A percentile compares a stretch with the other conserved stretches of the same genome.
Evolutionary conservation across 495 filamentous ascomycete genomes (phyloP).

Genomic region (Acidiella bohemica): DNA sequence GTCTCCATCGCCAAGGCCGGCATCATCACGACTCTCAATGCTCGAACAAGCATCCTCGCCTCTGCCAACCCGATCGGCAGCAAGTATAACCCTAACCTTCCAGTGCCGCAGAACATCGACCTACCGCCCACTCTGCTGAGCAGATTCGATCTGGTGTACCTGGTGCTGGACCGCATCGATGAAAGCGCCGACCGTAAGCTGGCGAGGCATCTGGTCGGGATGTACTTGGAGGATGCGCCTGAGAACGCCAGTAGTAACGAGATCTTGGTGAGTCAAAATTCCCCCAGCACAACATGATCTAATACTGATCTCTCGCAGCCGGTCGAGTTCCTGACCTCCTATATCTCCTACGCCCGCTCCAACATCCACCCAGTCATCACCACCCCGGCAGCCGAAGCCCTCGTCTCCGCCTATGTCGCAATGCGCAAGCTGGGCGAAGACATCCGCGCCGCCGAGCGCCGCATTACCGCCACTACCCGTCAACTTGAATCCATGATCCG

Average conservation of each 20-base stretch:
- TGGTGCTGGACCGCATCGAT: slow-evolving; percentile 85
- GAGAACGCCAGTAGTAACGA: slow-evolving; percentile 66
- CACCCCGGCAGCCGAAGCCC: slow-evolving; percentile 59
- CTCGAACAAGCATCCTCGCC: slow-evolving; percentile 82
- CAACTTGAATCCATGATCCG: slow-evolving; percentile 97
- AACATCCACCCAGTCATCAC: slow-evolving; percentile 72
- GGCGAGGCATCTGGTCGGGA: slow-evolving; percentile 82
- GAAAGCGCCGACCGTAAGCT: slow-evolving; percentile 76
- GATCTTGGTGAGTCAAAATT: slow-evolving; percentile 52
- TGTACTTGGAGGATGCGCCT: slow-evolving; percentile 92
- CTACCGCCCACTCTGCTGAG: slow-evolving; percentile 88
- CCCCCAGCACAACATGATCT: neutral
- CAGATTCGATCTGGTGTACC: slow-evolving; percentile 91
- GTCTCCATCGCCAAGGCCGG: slow-evolving; percentile 97
- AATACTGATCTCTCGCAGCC: slow-evolving; percentile 38
- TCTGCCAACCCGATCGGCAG: slow-evolving; percentile 97
- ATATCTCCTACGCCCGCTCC: slow-evolving; percentile 92
- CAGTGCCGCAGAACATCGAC: slow-evolving; percentile 96
- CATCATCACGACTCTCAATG: slow-evolving; percentile 97
- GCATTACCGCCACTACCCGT: slow-evolving; percentile 92
- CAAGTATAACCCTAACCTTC: slow-evolving; percentile 89
- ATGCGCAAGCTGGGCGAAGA: slow-evolving; percentile 95
- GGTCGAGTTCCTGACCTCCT: slow-evolving; percentile 86
- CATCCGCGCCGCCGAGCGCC: slow-evolving; percentile 80
- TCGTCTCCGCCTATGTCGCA: slow-evolving; percentile 78